phyloP scores from a whole-genome alignment of 495 filamentous ascomycete species.

The Monascus purpureus region DNA sequence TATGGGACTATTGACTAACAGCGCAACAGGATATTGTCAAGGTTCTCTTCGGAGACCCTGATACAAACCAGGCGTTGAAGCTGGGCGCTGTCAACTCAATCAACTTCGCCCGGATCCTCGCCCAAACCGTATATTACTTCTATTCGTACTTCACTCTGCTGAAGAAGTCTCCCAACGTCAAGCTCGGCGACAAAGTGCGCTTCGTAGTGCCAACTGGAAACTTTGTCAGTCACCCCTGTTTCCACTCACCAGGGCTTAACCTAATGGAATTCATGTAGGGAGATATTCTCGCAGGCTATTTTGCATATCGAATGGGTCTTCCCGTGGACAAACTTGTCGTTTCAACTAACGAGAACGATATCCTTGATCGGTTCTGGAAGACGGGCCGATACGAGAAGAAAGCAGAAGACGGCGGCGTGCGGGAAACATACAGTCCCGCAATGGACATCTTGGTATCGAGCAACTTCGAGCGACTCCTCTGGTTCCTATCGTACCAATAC shows the following conservation, averaged over 20 bases:
- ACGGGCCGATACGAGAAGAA: constrained; percentile 50
- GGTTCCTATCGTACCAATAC: constrained; percentile 73
- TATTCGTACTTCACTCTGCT: constrained; percentile 79
- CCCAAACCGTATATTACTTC: constrained; percentile 91
- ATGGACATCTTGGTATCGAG: constrained; percentile 95
- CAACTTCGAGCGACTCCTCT: constrained; percentile 95
- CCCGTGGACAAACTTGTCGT: constrained; percentile 70
- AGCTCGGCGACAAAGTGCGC: constrained; percentile 46
- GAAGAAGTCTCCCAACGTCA: constrained; percentile 30
- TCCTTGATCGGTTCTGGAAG: constrained; percentile 71
- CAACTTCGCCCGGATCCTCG: constrained; percentile 81
- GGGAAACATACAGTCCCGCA: constrained; percentile 78
- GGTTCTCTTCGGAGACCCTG: constrained; percentile 70
- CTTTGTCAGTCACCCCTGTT: too few relatives aligned
- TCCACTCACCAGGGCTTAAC: too few relatives aligned
- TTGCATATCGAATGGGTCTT: constrained; percentile 81
- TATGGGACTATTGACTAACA: too few relatives aligned
- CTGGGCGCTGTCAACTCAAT: constrained; percentile 84
- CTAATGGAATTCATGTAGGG: too few relatives aligned
- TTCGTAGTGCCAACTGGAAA: constrained; percentile 86
- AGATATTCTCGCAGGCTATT: constrained; percentile 88
- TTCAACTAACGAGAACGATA: constrained; percentile 75
- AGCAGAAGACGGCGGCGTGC: constrained; percentile 55
- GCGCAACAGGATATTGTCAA: constrained; percentile 97
- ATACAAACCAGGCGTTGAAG: constrained; percentile 56